Evolutionary conservation across 2,329 filamentous ascomycete species (phyloP), one percentile per base, ranked within the genome.

Genomic region (Ophiostoma angusticollis): DNA sequence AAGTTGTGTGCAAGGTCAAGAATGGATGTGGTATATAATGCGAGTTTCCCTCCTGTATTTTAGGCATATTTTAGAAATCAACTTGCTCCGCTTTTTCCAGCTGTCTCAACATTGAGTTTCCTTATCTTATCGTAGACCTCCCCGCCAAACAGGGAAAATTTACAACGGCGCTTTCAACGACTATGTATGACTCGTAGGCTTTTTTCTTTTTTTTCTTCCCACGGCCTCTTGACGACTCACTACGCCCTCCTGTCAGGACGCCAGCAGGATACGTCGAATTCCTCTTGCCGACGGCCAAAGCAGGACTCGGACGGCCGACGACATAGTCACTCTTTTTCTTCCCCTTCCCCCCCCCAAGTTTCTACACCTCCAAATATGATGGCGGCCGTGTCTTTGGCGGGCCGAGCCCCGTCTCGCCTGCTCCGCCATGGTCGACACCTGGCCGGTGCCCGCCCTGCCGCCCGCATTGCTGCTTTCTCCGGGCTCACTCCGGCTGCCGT

Each of bases 381-480:
- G 50, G 55, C 54, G 50, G 54, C 53, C 49, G 47, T 57, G 48
- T 52, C 47, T 42, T 49, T 74, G 58, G 70, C 70, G 52, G 68
- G 70, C 54, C 67, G 71, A 54, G 68, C 70, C 53, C 70, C 72
- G 58, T 63, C 68, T 31, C 37, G 46, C 51, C 56, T 74, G 54
- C 64, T 76, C 58, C 69, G 70, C 56, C 64, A 68, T 57, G 64
- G 64, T 52, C 63, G 65, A 51, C 66, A 67, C 49, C 50, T 72
- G 42, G 65, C 69, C 40, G 49, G 71, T 35, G 53, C 61, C 47
- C 53, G 58, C 46, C 57, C 64, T 47, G 54, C 62, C 31, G 54
- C 59, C 49, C 62, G 67, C 54, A 52, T 72, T 50, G 50, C 50
- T 11, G 43, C 43, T 21, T 39, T 45, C 21, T 43, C 45, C 27